Evolutionary conservation across 805 yeast species (phyloP), one percentile per base, ranked within the genome.

Genomic region (Wickerhamiella bombiphila): DNA sequence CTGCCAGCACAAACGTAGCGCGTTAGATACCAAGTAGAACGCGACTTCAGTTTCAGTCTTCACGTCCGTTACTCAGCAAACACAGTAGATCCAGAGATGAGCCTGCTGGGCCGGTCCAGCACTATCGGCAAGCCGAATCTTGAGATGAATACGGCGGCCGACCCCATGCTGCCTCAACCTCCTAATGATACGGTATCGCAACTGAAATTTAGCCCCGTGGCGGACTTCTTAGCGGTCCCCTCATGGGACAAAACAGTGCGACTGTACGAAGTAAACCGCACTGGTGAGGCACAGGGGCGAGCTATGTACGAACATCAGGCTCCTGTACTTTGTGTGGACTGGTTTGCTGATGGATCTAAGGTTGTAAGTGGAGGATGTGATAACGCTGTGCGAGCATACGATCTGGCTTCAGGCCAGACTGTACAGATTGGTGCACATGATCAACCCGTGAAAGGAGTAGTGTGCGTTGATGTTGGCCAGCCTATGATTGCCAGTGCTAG

Each of bases 191-290:
- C 94, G 2, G 69, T 91, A 14, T 69, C 86, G 3, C 93, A 81
- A 48, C 56, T 91, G 39, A 65, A 83, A 15, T 91, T 88, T 60
- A 80, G 94, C 9, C 82, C 97, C 13, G 80, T 69, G 46, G 88
- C 79, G 15, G 94, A 91, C 47, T 65, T 74, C 41, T 57, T 91
- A 42, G 72, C 93, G 3, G 91, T 74, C 3, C 70, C 93, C 14
- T 77, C 93, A 14, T 91, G 98, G 98, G 98, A 91, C 60, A 80
- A 79, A 50, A 85, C 83, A 55, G 95, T 83, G 30, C 70, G 97
- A 43, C 76, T 91, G 39, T 91, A 91, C 65, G 97, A 91, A 57
- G 74, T 86, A 14, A 68, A 76, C 31, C 65, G 68, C 38, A 68
- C 70, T 29, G 95, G 95, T 3, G 70, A 72, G 39, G 74, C 82